phyloP scores from a whole-genome alignment of 345 rosid genomes.

The Salix brachista region DNA sequence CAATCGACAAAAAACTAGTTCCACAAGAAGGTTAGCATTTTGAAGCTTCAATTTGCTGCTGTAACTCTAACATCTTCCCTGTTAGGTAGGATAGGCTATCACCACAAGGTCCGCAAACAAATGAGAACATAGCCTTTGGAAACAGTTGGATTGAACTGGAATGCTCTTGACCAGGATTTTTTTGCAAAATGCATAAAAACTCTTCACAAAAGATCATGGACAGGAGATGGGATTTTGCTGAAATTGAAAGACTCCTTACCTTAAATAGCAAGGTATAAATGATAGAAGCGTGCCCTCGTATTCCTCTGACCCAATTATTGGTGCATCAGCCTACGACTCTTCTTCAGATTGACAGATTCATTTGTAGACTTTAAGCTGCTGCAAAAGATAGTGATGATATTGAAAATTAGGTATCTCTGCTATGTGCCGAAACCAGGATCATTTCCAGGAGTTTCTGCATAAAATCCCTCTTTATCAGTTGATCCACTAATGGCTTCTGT shows the following conservation, averaged over 20 bases:
- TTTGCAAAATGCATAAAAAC: not conserved
- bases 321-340: not conserved
- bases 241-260: not conserved
- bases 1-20: not conserved
- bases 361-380: not conserved
- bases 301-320: not conserved
- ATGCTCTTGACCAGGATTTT: not conserved
- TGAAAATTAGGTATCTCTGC: not conserved
- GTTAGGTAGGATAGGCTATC: not conserved
- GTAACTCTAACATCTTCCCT: not conserved
- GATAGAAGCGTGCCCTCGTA: not conserved
- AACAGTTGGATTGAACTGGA: not conserved
- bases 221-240: not conserved
- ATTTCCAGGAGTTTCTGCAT: not conserved
- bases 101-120: not conserved
- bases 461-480: no score
- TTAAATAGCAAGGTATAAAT: not conserved
- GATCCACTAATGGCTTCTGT: no score
- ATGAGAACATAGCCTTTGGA: not conserved
- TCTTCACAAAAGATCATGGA: not conserved
- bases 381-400: not conserved
- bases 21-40: not conserved
- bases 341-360: not conserved
- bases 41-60: not conserved
- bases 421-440: not conserved